Base-by-base conservation (phyloP, 371 early-diverging fungal genomes). In the Gilbertella persicaria region DNA sequence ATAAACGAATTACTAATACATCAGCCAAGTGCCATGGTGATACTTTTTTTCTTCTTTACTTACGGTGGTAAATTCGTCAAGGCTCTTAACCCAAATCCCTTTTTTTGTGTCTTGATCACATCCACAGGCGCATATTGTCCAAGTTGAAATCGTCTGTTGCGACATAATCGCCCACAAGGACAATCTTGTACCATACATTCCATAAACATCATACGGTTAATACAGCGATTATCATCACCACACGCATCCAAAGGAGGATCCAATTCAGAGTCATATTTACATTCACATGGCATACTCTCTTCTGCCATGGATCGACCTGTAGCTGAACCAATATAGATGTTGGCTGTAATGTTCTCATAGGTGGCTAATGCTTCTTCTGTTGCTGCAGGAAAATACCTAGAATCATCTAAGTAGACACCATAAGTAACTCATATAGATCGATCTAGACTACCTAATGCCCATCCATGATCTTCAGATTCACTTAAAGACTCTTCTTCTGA, bases 51-150 rank as follows among this genome's bases (percentile, higher is more conserved):
- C 26, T 13, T 28, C 40, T 8, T 17, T 12, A 63, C 77, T 58
- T 79, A 91, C 92, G 68, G 62, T 53, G 76, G 73, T 1, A 96
- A 60, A 14, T 72, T 62, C 2, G 82, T 79, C 39, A 80, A 67
- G 1, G 97, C 90, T 53, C 88, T 77, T 35, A 99, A 67, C 4
- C 99, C 99, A 62, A 79, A 94, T 0, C 99, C 99, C 63, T 98
- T 98, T 59, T 85, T 84, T 7, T 85, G 92, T 1, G 97, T 92
- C 45, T 83, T 65, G 54, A 97, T 85, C 4, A 98, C 86, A 59
- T 94, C 90, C 10, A 98, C 88, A 0, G 79, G 71, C 0, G 96
- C 90, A 64, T 93, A 94, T 44, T 93, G 81, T 38, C 82, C 77
- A 38, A 82, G 78, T 66, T 92, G 91, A 48, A 97, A 95, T 53